Evolutionary conservation across 2,329 filamentous ascomycete species (phyloP).

Genomic region (Coleophoma crateriformis): DNA sequence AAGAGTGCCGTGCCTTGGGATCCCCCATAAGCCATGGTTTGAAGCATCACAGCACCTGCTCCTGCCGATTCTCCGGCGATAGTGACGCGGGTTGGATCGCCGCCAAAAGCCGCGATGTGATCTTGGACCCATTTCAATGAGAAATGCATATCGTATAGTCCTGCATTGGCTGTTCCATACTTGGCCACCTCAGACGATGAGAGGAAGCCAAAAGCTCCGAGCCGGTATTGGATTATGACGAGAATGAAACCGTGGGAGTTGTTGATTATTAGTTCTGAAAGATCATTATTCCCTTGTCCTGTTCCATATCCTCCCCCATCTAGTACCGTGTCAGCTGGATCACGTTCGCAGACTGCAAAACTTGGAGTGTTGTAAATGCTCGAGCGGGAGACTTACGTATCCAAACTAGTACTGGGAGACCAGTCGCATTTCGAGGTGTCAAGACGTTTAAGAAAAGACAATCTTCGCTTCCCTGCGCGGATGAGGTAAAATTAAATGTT

Average conservation of each 20-base stretch:
- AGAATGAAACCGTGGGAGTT: slow-evolving; percentile 42
- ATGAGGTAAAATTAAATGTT: slow-evolving; percentile 6
- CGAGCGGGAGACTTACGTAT: slow-evolving; percentile 22
- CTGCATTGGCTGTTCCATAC: slow-evolving; percentile 39
- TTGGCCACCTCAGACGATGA: slow-evolving; percentile 37
- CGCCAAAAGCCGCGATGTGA: slow-evolving; percentile 47
- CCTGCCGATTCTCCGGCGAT: slow-evolving; percentile 52
- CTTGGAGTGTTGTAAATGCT: too few species aligned
- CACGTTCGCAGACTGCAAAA: too few species aligned
- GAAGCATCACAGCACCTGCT: slow-evolving; percentile 42
- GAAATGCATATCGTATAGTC: slow-evolving; percentile 45
- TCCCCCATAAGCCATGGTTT: slow-evolving; percentile 26
- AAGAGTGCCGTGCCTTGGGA: slow-evolving; percentile 11
- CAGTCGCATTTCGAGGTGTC: slow-evolving; percentile 26
- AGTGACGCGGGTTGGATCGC: slow-evolving; percentile 44
- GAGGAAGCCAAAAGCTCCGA: slow-evolving; percentile 43
- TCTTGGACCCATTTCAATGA: slow-evolving; percentile 47
- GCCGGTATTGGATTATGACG: slow-evolving; percentile 41
- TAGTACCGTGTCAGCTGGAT: slow-evolving; percentile 24
- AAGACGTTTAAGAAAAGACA: slow-evolving; percentile 31
- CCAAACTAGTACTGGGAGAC: slow-evolving; percentile 32
- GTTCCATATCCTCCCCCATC: slow-evolving; percentile 29
- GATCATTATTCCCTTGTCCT: slow-evolving; percentile 23
- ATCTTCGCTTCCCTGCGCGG: slow-evolving; percentile 23
- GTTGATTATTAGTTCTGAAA: slow-evolving; percentile 36